phyloP scores from a whole-genome alignment of 495 filamentous ascomycete species.

The Extremus antarcticus region DNA sequence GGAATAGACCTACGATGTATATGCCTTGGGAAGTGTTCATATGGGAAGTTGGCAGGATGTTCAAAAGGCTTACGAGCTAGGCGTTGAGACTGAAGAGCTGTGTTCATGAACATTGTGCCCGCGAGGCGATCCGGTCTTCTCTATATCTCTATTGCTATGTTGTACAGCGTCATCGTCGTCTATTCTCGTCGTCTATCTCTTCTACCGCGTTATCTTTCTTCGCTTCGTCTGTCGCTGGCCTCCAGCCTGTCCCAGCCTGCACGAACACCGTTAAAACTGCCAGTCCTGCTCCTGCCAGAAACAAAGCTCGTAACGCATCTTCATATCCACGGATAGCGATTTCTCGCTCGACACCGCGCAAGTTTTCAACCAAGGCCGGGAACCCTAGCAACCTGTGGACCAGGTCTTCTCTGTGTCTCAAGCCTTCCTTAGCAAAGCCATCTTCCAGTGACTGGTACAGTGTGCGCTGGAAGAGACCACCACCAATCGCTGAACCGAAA shows the following conservation, averaged over 20 bases:
- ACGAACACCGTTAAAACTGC: conserved; percentile 43
- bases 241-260: conserved; percentile 64
- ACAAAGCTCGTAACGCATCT: conserved; percentile 45
- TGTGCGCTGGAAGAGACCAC: conserved; percentile 57
- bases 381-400: conserved; percentile 56
- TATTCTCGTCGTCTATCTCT: conserved; percentile 6
- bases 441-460: conserved; percentile 43
- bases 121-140: no score
- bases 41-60: no score
- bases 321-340: conserved; percentile 57
- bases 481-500: conserved; percentile 67
- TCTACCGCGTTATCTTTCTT: conserved; percentile 34
- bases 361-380: conserved; percentile 46
- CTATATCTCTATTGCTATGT: not conserved
- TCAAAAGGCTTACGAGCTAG: no score
- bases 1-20: not conserved
- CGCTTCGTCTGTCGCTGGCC: no score
- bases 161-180: not conserved
- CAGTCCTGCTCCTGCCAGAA: conserved; percentile 45
- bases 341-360: conserved; percentile 42
- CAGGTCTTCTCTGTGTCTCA: conserved; percentile 40
- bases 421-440: conserved; percentile 45
- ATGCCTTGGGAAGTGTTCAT: not conserved
- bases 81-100: no score
- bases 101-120: no score